Evolutionary conservation across 1,139 yeast genomes (phyloP), one percentile per base, ranked within the genome.

Genomic region (Magnusiomyces fungicola): DNA sequence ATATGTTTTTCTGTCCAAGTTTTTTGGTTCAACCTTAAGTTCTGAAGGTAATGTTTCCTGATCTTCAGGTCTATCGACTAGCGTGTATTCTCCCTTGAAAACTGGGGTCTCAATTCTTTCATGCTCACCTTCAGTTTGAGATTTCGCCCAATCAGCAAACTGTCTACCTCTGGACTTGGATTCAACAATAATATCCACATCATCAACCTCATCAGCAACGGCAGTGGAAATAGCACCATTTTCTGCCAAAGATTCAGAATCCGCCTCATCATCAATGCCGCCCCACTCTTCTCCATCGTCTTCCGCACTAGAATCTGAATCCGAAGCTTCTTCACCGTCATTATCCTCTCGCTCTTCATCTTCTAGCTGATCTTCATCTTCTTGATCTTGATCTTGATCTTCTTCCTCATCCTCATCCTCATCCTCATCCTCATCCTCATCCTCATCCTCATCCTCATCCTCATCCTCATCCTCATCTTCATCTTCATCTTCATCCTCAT

Each of bases 101-200:
- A 57, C 52, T 2, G 71, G 71, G 0, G 64, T 56, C 29, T 64
- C 65, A 12, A 61, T 46, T 6, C 58, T 53, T n/a, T 49, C 50
- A 9, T 46, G 53, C 29, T 54, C 61, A 41, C 55, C 58, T 1
- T 55, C 62, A 19, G 56, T 55, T 21, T 40, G 44, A 32, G 51
- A 34, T 49, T 71, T 71, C 1, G 81, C 81, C 84, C 84, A 79
- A 2, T 69, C 72, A 53, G 73, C 74, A 55, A 76, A 78, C 22
- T 69, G 72, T 12, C 69, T 72, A 3, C 77, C 82, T 36, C 65
- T 70, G 2, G 67, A 60, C 56, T 23, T 57, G 1, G 57, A 60
- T 1, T 58, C 66, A 3, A 53, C 61, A 3, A 53, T 63, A 9
- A 52, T 58, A 9, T 49, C 61, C 3, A 53, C 61, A 23, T 50